Conservation (phyloP, 495 filamentous ascomycete species). For the Alectoria sarmentosa region DNA sequence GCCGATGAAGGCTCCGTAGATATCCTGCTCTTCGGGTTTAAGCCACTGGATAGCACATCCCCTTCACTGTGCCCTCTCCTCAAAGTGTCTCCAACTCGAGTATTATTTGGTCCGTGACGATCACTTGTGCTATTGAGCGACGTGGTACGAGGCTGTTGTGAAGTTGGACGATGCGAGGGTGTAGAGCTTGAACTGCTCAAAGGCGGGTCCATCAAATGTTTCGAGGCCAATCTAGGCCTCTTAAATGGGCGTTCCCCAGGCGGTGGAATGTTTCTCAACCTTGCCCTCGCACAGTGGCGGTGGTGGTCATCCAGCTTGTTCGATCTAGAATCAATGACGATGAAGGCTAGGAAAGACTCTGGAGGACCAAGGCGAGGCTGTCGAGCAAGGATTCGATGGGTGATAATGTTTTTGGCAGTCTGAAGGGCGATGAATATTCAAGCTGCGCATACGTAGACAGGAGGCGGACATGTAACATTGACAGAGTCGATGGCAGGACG, state of each 20-base stretch:
- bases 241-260: slow-evolving; percentile 23
- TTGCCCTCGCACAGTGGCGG: slow-evolving; percentile 14
- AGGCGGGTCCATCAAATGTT: slow-evolving; percentile 22
- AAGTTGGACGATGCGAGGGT: background rate
- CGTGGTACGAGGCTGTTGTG: slow-evolving; percentile 7
- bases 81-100: slow-evolving; percentile 6
- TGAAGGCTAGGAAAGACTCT: background rate
- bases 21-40: background rate
- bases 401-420: background rate
- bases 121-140: slow-evolving; percentile 1
- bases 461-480: background rate
- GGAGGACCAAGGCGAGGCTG: background rate
- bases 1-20: slow-evolving; percentile 9
- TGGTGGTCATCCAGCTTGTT: slow-evolving; percentile 22
- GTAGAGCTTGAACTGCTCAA: slow-evolving; percentile 6
- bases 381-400: background rate
- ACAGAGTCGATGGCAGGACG: background rate
- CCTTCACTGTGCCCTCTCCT: slow-evolving; percentile 28
- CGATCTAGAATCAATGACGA: background rate
- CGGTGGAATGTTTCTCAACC: slow-evolving; percentile 10
- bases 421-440: background rate
- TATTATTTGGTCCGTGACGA: background rate
- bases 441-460: background rate
- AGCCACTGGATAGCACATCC: slow-evolving; percentile 17
- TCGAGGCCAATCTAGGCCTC: slow-evolving; percentile 22